A percentile compares a stretch with the other conserved stretches of the same genome.
Conservation (phyloP, 2,329 filamentous ascomycete genomes). For the Achaetomium macrosporum region DNA sequence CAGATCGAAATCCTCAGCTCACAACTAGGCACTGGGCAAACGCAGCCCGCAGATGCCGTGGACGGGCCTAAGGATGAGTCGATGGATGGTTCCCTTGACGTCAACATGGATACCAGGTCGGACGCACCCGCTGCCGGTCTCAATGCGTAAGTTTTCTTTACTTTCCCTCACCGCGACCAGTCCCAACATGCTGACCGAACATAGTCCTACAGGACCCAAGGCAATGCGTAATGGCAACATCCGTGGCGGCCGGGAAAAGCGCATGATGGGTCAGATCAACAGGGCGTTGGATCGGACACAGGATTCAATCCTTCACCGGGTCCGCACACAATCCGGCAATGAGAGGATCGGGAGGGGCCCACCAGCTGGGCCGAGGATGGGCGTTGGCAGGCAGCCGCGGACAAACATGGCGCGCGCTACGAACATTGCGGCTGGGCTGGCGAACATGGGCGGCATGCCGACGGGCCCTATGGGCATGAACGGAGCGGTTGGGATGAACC, state of each 20-base stretch:
- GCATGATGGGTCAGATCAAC: constrained; percentile 79
- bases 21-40: constrained; percentile 50
- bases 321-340: constrained; percentile 63
- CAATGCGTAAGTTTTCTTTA: constrained; percentile 48
- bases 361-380: constrained; percentile 64
- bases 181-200: constrained; percentile 35
- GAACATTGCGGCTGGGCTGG: constrained; percentile 46
- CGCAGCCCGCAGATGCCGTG: constrained; percentile 29
- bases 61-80: constrained; percentile 32
- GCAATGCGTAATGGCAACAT: constrained; percentile 75
- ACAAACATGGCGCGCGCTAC: constrained; percentile 46
- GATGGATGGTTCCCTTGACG: constrained; percentile 47
- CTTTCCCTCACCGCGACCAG: not conserved
- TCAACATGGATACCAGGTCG: constrained; percentile 56
- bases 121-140: constrained; percentile 37
- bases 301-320: constrained; percentile 74
- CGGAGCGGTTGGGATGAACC: constrained; percentile 25
- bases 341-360: constrained; percentile 70
- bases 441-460: constrained; percentile 38
- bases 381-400: constrained; percentile 42
- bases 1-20: constrained; percentile 66
- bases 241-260: constrained; percentile 62
- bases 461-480: constrained; percentile 36
- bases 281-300: constrained; percentile 72
- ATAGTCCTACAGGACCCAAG: constrained; percentile 86